Conservation (phyloP, 2,329 filamentous ascomycete species). For the Fusarium sp. region DNA sequence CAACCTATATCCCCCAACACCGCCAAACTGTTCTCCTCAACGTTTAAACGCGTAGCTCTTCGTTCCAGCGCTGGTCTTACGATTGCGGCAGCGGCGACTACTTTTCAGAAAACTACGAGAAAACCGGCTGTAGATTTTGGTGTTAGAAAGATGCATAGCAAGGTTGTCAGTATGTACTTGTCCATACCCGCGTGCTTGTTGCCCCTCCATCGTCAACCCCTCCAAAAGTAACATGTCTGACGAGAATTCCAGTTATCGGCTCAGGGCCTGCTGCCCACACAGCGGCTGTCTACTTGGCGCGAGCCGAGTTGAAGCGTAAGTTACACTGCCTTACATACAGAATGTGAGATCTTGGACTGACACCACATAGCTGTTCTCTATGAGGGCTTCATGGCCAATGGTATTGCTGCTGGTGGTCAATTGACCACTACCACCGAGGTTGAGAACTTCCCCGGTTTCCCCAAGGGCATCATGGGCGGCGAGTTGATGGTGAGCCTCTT, state of each 20-base stretch:
- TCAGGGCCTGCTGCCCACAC: conserved; percentile 98
- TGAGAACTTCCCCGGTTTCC: conserved; percentile 98
- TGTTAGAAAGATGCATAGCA: conserved; percentile 84
- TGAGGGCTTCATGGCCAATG: conserved; percentile 97
- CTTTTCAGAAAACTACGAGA: conserved; percentile 66
- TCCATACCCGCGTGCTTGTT: not conserved
- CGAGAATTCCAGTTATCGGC: conserved; percentile 73
- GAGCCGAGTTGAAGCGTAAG: conserved; percentile 89
- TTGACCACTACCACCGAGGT: conserved; percentile 98
- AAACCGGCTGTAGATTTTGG: conserved; percentile 52
- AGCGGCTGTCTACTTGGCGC: conserved; percentile 93
- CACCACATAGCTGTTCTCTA: conserved; percentile 79
- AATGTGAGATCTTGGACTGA: conserved; percentile 19
- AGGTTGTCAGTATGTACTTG: conserved; percentile 81
- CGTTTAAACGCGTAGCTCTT: conserved; percentile 78
- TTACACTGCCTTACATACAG: conserved; percentile 15
- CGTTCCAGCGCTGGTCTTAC: conserved; percentile 81
- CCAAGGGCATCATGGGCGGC: conserved; percentile 85
- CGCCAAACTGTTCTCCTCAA: conserved; percentile 94
- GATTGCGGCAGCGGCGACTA: conserved; percentile 74
- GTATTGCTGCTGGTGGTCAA: conserved; percentile 95
- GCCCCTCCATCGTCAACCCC: conserved; percentile 26
- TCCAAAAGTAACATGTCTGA: conserved; percentile 7
- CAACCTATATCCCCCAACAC: conserved; percentile 35
- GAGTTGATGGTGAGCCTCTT: conserved; percentile 79